phyloP scores from a whole-genome alignment of 495 filamentous ascomycete species.

The Pyrenula massariospora region DNA sequence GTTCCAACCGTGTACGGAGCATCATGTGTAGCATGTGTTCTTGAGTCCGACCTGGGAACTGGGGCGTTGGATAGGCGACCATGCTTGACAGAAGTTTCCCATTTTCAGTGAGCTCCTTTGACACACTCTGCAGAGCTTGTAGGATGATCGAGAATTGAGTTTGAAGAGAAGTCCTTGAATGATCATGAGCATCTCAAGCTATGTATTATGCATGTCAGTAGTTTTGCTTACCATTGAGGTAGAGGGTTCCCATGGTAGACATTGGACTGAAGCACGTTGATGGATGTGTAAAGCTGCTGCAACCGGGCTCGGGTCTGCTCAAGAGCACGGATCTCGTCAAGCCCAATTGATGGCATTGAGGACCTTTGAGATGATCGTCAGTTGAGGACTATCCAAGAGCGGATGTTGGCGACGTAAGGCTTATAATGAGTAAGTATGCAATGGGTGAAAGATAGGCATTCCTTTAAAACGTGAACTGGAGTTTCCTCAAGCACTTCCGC shows the following conservation, averaged over 20 bases:
- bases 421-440: no score
- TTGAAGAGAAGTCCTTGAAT: conserved; percentile 54
- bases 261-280: conserved; percentile 47
- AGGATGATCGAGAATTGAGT: conserved; percentile 53
- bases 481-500: no score
- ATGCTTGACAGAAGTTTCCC: conserved; percentile 47
- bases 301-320: conserved; percentile 66
- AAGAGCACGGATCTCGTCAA: conserved; percentile 59
- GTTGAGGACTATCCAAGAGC: no score
- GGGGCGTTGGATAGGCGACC: conserved; percentile 61
- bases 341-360: conserved; percentile 35
- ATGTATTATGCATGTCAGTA: neutral
- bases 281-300: conserved; percentile 52
- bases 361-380: no score
- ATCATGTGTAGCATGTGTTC: conserved; percentile 49
- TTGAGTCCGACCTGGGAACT: conserved; percentile 62
- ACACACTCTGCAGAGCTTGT: conserved; percentile 46
- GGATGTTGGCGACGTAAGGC: no score
- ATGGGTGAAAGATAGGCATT: no score
- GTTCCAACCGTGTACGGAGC: conserved; percentile 72
- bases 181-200: neutral
- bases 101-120: conserved; percentile 44
- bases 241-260: conserved; percentile 43
- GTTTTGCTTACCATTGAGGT: conserved; percentile 42
- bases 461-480: no score